Evolutionary conservation across 768 basidiomycete genomes (phyloP), one percentile per base, ranked within the genome.

Genomic region (Agrocybe chaxingu): DNA sequence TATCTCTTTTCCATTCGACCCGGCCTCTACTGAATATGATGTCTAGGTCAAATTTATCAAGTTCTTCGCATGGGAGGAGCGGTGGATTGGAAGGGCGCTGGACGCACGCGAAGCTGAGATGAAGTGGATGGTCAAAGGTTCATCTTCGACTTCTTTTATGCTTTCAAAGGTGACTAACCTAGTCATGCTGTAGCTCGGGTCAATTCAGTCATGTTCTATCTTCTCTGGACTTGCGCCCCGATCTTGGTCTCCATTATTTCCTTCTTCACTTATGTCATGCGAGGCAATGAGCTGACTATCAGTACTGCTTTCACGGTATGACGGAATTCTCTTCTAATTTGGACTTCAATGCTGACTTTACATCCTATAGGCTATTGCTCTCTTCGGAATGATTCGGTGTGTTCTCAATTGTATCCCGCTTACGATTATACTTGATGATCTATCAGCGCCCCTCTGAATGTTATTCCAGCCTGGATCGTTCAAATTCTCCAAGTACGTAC

Each of bases 351-450:
- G 13, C 13, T 40, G 4, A 9, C 5, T 48, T 42, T 11, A 13
- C 2, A 5, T 24, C 24, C 24, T 24, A 2, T 44, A 86, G 80
- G 75, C 92, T 0, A 87, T 97, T 33, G 80, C 91, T 0, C 66
- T 96, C 38, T 96, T 96, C 66, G 75, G 76, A 41, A 93, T 97
- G 93, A 76, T 97, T 59, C 78, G 82, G 78, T 83, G 57, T n/a
- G 70, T 53, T 54, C 31, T 29, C 38, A 33, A 43, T 6, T 48
- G 2, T 32, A 52, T 37, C 35, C 31, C 19, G 39, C 29, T 37
- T 29, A 19, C 16, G 35, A 40, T 43, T 9, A 13, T 45, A 19
- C 38, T 29, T 47, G 19, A 48, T 32, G 44, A 5, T 38, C 33
- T 46, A 4, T 39, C 46, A 83, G 86, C 31, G 63, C 73, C 13